Evolutionary conservation across 306 rosid genomes (phyloP).

Genomic region (Lathyrus oleraceus): DNA sequence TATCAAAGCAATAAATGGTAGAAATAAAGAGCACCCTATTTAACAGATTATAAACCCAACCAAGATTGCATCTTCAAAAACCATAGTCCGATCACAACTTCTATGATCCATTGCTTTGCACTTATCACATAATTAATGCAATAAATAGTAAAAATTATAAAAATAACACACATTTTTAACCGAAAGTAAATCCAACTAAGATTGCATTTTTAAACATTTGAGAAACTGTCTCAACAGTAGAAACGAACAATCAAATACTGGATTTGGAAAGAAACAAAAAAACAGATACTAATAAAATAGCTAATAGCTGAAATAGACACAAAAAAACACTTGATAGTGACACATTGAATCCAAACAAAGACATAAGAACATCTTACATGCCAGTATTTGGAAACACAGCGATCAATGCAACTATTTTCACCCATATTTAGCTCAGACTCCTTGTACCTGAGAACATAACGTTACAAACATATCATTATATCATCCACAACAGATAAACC

Average conservation of each 20-base stretch:
- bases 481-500: conserved; percentile 2
- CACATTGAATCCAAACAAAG: conserved; percentile 8
- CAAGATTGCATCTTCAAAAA: conserved; percentile 4
- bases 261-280: neutral
- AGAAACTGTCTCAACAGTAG: neutral
- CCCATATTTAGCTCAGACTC: conserved; percentile 97
- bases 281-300: neutral
- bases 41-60: conserved; percentile 2
- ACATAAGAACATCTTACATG: conserved; percentile 58
- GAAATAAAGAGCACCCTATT: conserved; percentile 5
- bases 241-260: neutral
- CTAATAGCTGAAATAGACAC: neutral
- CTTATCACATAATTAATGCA: neutral
- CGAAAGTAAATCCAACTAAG: neutral
- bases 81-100: neutral
- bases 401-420: conserved; percentile 96
- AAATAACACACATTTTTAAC: neutral
- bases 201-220: neutral
- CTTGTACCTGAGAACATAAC: conserved; percentile 72
- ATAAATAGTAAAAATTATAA: conserved; percentile 11
- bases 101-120: neutral
- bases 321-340: neutral
- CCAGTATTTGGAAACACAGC: conserved; percentile 98
- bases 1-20: conserved; percentile 3
- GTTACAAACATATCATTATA: neutral